Percentiles rank a stretch among this genome's conserved stretches.
Conservation (phyloP, 2,329 filamentous ascomycete genomes). For the Colletotrichum viniferum region DNA sequence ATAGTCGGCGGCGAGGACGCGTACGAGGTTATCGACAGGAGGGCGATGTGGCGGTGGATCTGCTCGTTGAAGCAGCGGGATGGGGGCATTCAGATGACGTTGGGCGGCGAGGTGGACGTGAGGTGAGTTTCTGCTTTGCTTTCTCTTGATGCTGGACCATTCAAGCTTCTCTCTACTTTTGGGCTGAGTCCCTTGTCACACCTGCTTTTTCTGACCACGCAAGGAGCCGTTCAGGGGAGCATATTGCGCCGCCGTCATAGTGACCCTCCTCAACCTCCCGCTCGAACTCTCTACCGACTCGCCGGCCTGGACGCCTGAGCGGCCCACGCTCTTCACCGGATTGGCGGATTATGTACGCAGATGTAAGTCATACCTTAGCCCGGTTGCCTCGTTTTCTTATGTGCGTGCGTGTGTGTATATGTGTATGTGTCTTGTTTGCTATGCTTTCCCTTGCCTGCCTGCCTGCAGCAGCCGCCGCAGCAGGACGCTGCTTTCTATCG, state of each 20-base stretch:
- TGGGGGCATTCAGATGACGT: slow-evolving; percentile 87
- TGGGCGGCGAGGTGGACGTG: slow-evolving; percentile 91
- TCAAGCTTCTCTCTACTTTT: background rate
- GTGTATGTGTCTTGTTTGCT: background rate
- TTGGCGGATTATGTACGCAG: slow-evolving; percentile 80
- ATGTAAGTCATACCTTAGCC: slow-evolving; percentile 61
- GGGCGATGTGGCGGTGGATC: slow-evolving; percentile 89
- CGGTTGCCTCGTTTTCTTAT: background rate
- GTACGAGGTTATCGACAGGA: slow-evolving; percentile 79
- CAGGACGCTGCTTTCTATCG: background rate
- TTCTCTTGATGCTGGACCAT: background rate
- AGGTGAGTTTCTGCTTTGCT: slow-evolving; percentile 56
- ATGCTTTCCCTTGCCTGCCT: background rate
- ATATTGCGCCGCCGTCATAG: slow-evolving; percentile 86
- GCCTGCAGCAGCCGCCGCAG: background rate
- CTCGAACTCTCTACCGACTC: slow-evolving; percentile 77
- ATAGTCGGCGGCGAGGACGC: slow-evolving; percentile 77
- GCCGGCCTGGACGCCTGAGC: slow-evolving; percentile 66
- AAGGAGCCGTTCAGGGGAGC: slow-evolving; percentile 66
- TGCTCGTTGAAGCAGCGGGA: slow-evolving; percentile 83
- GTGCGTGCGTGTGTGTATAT: background rate
- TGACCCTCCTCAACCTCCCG: slow-evolving; percentile 84
- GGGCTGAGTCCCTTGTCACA: background rate
- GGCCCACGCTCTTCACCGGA: slow-evolving; percentile 69
- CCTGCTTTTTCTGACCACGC: slow-evolving; percentile 20